Conservation (phyloP, 163 green algal species). For the Trebouxiophyceae sp. region DNA sequence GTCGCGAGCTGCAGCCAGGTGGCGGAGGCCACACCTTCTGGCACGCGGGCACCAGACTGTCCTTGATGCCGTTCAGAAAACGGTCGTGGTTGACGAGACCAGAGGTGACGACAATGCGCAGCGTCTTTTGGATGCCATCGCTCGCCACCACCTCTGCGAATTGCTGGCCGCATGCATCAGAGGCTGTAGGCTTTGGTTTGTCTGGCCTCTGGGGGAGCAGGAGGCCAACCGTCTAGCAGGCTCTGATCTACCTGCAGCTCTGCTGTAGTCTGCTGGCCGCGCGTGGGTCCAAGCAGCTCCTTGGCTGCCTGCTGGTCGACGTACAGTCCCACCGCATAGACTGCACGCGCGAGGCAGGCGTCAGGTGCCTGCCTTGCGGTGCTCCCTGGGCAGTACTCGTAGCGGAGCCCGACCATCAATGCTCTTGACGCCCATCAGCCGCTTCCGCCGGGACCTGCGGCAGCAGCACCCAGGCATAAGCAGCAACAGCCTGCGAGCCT, state of each 20-base stretch:
- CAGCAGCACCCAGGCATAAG: not conserved
- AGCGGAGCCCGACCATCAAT: constrained; percentile 22
- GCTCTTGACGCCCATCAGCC: constrained; percentile 38
- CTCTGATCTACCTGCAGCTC: constrained; percentile 24
- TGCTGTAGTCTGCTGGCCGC: constrained; percentile 2
- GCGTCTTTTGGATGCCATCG: constrained; percentile 44
- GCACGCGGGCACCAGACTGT: constrained; percentile 49
- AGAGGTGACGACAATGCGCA: constrained; percentile 64
- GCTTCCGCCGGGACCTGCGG: constrained; percentile 25
- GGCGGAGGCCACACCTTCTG: constrained; percentile 26
- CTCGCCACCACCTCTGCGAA: constrained; percentile 37
- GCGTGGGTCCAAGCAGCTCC: constrained; percentile 22
- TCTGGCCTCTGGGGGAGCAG: not conserved
- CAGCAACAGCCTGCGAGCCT: not conserved
- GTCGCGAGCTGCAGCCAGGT: not conserved
- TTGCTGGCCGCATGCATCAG: not conserved
- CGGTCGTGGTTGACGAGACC: constrained; percentile 46
- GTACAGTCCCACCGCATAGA: constrained; percentile 59
- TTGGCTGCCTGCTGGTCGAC: constrained; percentile 36
- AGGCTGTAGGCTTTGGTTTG: not conserved
- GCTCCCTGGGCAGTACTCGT: not conserved
- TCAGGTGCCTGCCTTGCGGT: not conserved
- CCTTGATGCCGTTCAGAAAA: constrained; percentile 61
- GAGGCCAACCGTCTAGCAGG: constrained; percentile 29
- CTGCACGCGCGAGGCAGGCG: constrained; percentile 10